These are phyloP conservation scores for Trypanosoma vivax DNA, from an alignment of 208 protist genomes.

Conservation along the genomic window DNA sequence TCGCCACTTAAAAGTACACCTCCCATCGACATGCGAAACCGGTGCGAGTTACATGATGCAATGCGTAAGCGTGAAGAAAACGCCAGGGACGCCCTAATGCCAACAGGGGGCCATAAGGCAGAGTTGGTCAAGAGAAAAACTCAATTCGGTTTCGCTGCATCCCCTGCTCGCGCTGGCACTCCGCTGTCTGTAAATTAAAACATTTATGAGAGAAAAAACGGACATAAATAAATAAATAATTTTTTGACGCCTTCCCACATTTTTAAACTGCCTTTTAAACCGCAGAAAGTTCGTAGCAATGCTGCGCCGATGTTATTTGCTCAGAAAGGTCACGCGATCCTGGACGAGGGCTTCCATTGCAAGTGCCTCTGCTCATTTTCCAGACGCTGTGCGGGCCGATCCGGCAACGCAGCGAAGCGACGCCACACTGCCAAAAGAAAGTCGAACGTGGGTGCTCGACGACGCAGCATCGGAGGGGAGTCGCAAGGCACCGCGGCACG, in stretches of 20 bases:
- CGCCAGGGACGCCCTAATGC: too few relatives aligned
- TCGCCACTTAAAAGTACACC: too few relatives aligned
- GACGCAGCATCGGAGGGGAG: slow-evolving; percentile 14
- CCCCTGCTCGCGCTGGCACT: too few relatives aligned
- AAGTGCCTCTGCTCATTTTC: slow-evolving; percentile 63
- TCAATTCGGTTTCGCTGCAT: too few relatives aligned
- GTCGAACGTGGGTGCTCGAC: slow-evolving; percentile 42
- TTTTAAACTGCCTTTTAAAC: not conserved
- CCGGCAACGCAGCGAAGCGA: slow-evolving; percentile 37
- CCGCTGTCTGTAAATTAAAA: too few relatives aligned
- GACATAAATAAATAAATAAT: too few relatives aligned
- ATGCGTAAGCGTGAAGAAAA: too few relatives aligned
- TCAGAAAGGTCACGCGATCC: slow-evolving; percentile 53
- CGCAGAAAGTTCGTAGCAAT: slow-evolving; percentile 22
- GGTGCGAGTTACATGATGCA: too few relatives aligned
- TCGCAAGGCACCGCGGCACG: slow-evolving; percentile 29
- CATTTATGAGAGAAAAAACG: too few relatives aligned
- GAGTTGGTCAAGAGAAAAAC: too few relatives aligned
- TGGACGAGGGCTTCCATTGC: slow-evolving; percentile 69
- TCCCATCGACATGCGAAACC: too few relatives aligned
- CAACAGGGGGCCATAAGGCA: too few relatives aligned
- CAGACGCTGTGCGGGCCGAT: slow-evolving; percentile 48
- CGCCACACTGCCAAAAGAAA: slow-evolving; percentile 53
- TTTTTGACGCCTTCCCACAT: not conserved
- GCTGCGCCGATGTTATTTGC: slow-evolving; percentile 45